A percentile compares a stretch with the other conserved stretches of the same genome.
Conservation (phyloP, 2,329 filamentous ascomycete species). For the Lecanicillium sp. region DNA sequence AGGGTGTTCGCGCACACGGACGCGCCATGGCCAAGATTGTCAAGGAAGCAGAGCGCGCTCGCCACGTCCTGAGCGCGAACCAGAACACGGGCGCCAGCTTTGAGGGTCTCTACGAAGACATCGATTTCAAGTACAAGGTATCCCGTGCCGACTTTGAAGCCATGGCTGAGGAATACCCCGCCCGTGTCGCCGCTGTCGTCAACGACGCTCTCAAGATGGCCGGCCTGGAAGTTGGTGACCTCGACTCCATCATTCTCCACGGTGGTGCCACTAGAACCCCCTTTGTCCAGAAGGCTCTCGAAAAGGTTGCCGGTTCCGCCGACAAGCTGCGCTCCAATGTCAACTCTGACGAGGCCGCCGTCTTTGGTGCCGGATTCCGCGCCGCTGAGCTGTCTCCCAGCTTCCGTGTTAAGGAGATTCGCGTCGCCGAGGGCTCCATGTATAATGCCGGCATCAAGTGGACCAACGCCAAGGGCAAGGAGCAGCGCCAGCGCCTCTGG, state of each 20-base stretch:
- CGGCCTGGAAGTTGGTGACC: conserved; percentile 63
- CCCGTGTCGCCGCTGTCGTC: conserved; percentile 63
- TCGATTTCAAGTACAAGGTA: conserved; percentile 91
- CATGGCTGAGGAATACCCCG: conserved; percentile 61
- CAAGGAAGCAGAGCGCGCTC: conserved; percentile 82
- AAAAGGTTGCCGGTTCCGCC: conserved; percentile 62
- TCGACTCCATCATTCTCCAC: conserved; percentile 89
- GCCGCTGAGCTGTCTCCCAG: conserved; percentile 87
- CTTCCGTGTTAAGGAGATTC: conserved; percentile 97
- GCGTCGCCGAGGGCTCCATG: conserved; percentile 66
- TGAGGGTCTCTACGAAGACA: conserved; percentile 83
- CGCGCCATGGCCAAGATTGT: conserved; percentile 83
- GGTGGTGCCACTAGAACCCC: conserved; percentile 87
- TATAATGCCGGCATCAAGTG: conserved; percentile 75
- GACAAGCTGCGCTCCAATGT: conserved; percentile 89
- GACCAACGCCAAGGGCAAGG: conserved; percentile 60
- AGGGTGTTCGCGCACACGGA: conserved; percentile 66
- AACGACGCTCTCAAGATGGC: conserved; percentile 69
- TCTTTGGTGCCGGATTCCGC: conserved; percentile 92
- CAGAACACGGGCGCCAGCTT: conserved; percentile 73
- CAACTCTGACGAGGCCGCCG: conserved; percentile 93
- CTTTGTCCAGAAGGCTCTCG: conserved; percentile 86
- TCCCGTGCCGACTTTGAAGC: conserved; percentile 74
- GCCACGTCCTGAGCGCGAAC: conserved; percentile 92
- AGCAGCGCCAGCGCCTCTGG: conserved; percentile 77